These are phyloP conservation scores for Aspergillus heteromorphus DNA, from an alignment of 495 filamentous ascomycete genomes.

Conservation along the genomic window DNA sequence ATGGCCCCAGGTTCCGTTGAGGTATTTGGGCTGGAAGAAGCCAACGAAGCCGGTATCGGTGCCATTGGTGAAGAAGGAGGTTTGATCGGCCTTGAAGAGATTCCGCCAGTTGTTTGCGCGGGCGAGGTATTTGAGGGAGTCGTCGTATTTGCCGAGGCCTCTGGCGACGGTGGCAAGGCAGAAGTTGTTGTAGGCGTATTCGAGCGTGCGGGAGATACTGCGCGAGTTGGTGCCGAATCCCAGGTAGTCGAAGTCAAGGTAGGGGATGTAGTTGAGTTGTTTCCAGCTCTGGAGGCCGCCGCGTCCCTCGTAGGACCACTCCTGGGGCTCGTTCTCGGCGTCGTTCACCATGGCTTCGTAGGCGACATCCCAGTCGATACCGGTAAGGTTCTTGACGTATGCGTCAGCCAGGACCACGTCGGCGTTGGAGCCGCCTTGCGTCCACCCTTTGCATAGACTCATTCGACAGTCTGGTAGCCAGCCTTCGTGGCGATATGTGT, in stretches of 20 bases:
- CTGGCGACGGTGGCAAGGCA: constrained; percentile 47
- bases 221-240: constrained; percentile 69
- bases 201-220: constrained; percentile 64
- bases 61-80: constrained; percentile 39
- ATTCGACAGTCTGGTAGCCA: constrained; percentile 67
- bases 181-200: constrained; percentile 71
- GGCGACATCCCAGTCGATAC: constrained; percentile 63
- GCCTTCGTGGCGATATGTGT: constrained; percentile 64
- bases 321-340: constrained; percentile 60
- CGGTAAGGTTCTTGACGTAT: constrained; percentile 64
- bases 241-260: constrained; percentile 62
- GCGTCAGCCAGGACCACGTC: constrained; percentile 74
- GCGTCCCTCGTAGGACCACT: constrained; percentile 72
- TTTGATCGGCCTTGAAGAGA: constrained; percentile 56
- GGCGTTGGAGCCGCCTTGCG: constrained; percentile 71
- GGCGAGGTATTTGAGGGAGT: constrained; percentile 51
- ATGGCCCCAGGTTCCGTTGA: constrained; percentile 53
- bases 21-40: constrained; percentile 61
- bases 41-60: constrained; percentile 51
- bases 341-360: constrained; percentile 63
- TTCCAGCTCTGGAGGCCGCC: constrained; percentile 70
- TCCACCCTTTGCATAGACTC: constrained; percentile 64
- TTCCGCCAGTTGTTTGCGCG: too few species aligned
- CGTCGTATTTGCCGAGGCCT: constrained; percentile 58
- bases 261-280: constrained; percentile 61